Conservation (phyloP, 2,329 filamentous ascomycete species). For the Monilinia fructigena region DNA sequence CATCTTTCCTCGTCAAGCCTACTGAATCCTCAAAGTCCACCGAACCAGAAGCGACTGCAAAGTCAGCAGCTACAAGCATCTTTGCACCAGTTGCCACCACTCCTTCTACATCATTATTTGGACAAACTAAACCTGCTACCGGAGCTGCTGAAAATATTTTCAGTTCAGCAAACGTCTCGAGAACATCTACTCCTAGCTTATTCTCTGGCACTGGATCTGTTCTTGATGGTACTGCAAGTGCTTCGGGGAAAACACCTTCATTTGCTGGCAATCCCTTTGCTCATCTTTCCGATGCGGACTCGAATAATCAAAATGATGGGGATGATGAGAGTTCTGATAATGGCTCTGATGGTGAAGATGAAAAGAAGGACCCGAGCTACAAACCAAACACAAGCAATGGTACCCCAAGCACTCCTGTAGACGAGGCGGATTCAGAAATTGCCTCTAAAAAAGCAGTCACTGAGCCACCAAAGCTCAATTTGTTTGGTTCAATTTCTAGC, state of each 20-base stretch:
- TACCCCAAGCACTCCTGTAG: slow-evolving; percentile 27
- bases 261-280: slow-evolving; percentile 55
- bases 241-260: slow-evolving; percentile 27
- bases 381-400: slow-evolving; percentile 27
- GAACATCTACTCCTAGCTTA: slow-evolving; percentile 35
- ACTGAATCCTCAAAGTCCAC: slow-evolving; percentile 14
- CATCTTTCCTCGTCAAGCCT: slow-evolving; percentile 26
- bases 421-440: slow-evolving; percentile 35
- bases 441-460: slow-evolving; percentile 34
- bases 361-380: slow-evolving; percentile 37
- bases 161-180: slow-evolving; percentile 33
- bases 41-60: slow-evolving; percentile 7
- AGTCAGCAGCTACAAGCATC: slow-evolving; percentile 10
- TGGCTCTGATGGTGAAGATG: slow-evolving; percentile 45
- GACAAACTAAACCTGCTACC: slow-evolving; percentile 45
- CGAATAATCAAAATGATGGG: slow-evolving; percentile 46
- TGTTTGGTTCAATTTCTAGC: slow-evolving; percentile 41
- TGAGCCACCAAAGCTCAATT: slow-evolving; percentile 36
- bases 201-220: slow-evolving; percentile 34
- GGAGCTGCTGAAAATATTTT: slow-evolving; percentile 29
- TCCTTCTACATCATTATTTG: slow-evolving; percentile 28
- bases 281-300: slow-evolving; percentile 53
- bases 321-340: slow-evolving; percentile 46
- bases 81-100: not conserved
- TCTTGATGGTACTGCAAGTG: slow-evolving; percentile 31